Evolutionary conservation across 192 early-diverging fungal species (phyloP), one percentile per base, ranked within the genome.

Genomic region (Spizellomyces sp.): DNA sequence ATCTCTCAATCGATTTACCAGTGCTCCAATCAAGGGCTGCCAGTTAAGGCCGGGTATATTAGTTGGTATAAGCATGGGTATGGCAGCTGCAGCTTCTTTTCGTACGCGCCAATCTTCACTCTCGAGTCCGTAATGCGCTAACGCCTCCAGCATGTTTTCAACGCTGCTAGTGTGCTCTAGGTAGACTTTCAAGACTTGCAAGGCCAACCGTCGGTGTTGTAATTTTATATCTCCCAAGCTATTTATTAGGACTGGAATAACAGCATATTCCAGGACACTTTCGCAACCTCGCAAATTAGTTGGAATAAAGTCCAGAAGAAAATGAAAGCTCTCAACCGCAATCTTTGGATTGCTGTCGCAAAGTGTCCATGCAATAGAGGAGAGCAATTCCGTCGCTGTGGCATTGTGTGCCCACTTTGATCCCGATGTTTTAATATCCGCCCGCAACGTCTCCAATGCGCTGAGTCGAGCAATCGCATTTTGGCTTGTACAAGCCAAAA

Each of bases 91-190:
- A 46, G 56, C 62, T 45, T 74, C 73, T 52, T 68, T 74, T 12
- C 73, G 27, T 9, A 58, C 66, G 15, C 73, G 64, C 73, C 73
- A 74, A 46, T 74, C 73, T 48, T 74, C 73, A 48, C 60, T 74
- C 48, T 74, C 73, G n/a, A 74, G 46, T 0, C 73, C 73, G 42
- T 67, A 68, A 36, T 67, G 56, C 5, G 59, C 66, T 0, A 74
- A 60, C 22, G 58, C 36, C 12, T 60, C 58, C 6, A 74, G 42
- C 44, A 68, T 44, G 27, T 22, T 41, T n/a, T 67, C 66, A 5
- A 54, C 47, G 45, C 59, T 45, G 46, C 17, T 68, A 12, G 73
- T 66, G 47, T 74, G 60, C 64, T 50, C 44, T n/a, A 68, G 59
- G 45, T 67, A 74, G 19, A 45, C 47, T 45, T 60, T 41, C 15